These are phyloP conservation scores for Zymoseptoria passerinii DNA, from an alignment of 2,329 filamentous ascomycete genomes.

Conservation along the genomic window DNA sequence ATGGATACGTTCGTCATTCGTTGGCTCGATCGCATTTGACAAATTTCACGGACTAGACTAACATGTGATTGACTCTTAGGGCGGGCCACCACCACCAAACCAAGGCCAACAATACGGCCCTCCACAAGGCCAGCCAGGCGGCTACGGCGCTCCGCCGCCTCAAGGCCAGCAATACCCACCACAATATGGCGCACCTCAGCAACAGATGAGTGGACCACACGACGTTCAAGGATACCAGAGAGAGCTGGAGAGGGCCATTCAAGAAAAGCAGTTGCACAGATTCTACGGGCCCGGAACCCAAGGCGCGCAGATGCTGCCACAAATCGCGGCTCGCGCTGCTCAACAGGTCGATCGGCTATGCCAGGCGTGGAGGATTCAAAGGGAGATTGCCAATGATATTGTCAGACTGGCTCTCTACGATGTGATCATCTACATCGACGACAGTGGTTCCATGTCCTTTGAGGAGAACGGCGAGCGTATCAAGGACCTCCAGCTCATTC, in stretches of 20 bases:
- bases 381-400: conserved; percentile 55
- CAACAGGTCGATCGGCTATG: conserved; percentile 48
- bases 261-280: conserved; percentile 51
- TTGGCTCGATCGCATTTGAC: neutral
- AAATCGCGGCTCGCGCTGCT: conserved; percentile 43
- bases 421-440: conserved; percentile 56
- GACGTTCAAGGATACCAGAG: conserved; percentile 50
- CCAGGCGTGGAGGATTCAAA: conserved; percentile 48
- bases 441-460: conserved; percentile 62
- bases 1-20: conserved; percentile 28
- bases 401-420: conserved; percentile 56
- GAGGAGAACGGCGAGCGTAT: conserved; percentile 60
- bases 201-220: conserved; percentile 33
- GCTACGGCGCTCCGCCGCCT: conserved; percentile 25
- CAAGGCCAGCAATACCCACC: conserved; percentile 12
- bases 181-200: conserved; percentile 29
- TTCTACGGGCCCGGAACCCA: conserved; percentile 52
- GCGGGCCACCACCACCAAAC: conserved; percentile 16
- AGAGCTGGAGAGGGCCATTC: conserved; percentile 47
- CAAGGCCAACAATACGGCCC: conserved; percentile 12
- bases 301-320: conserved; percentile 34
- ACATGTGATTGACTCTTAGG: conserved; percentile 14
- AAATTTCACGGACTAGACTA: conserved; percentile 4
- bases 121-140: conserved; percentile 24
- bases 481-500: conserved; percentile 56